Evolutionary conservation across 1,284 basidiomycete genomes (phyloP).

Genomic region (Takashimella koratensis): DNA sequence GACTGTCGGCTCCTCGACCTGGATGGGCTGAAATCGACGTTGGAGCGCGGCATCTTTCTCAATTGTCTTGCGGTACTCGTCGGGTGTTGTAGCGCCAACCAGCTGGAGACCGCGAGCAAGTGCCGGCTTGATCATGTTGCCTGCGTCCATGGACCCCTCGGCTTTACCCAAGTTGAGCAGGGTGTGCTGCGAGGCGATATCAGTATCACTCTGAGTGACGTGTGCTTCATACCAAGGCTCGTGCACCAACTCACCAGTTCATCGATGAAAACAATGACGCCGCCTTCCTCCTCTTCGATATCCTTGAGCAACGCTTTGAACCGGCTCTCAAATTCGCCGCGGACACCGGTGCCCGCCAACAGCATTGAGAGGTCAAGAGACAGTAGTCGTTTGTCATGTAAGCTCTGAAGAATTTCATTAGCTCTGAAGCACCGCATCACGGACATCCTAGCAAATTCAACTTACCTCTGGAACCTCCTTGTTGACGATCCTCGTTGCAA

Average conservation of each 20-base stretch:
- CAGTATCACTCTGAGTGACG: constrained; percentile 18
- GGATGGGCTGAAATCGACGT: constrained; percentile 81
- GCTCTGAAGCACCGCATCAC: constrained; percentile 74
- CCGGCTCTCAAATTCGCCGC: constrained; percentile 88
- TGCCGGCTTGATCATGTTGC: constrained; percentile 60
- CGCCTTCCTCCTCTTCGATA: constrained; percentile 71
- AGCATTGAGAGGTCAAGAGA: constrained; percentile 76
- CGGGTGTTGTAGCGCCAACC: constrained; percentile 81
- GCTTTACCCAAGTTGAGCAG: constrained; percentile 84
- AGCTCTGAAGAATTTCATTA: constrained; percentile 62
- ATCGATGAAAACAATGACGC: constrained; percentile 79
- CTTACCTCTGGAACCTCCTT: constrained; percentile 85
- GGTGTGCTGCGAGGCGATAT: constrained; percentile 51
- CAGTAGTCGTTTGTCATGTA: constrained; percentile 76
- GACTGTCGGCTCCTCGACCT: constrained; percentile 81
- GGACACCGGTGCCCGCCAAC: constrained; percentile 80
- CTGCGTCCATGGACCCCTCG: constrained; percentile 86
- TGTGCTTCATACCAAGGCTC: too few relatives aligned
- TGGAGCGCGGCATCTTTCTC: constrained; percentile 89
- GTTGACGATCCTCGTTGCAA: constrained; percentile 81
- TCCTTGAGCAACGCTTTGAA: constrained; percentile 82
- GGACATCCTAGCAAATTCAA: constrained; percentile 67
- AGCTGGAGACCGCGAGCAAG: constrained; percentile 79
- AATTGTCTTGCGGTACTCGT: constrained; percentile 88
- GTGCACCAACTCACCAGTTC: constrained; percentile 67